phyloP scores from a whole-genome alignment of 805 yeast species.

The Teunomyces kruisii region DNA sequence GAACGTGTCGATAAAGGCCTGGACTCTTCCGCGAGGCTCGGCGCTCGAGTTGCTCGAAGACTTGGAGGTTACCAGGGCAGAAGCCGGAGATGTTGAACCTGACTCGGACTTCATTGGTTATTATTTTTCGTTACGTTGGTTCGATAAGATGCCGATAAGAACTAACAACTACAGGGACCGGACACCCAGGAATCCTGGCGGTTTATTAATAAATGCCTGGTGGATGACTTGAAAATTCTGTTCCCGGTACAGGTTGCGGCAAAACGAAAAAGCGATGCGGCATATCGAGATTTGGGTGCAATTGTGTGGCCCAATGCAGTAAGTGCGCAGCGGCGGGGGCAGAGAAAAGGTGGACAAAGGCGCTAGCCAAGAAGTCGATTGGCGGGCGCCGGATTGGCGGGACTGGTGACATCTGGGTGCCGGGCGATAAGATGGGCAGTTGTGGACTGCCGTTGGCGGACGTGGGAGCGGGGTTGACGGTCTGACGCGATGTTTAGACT shows the following conservation, averaged over 20 bases:
- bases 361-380: not conserved
- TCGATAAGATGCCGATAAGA: too few species aligned
- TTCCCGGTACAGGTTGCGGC: constrained; percentile 4
- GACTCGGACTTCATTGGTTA: not conserved
- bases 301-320: not conserved
- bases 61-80: too few species aligned
- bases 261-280: not conserved
- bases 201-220: too few species aligned
- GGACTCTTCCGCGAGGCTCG: constrained; percentile 17
- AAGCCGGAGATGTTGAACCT: not conserved
- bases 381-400: too few species aligned
- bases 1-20: constrained; percentile 27
- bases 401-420: too few species aligned
- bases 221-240: not conserved
- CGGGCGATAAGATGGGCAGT: too few species aligned
- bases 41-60: not conserved
- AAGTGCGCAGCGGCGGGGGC: not conserved
- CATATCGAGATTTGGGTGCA: not conserved
- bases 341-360: not conserved
- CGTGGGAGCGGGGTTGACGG: too few species aligned
- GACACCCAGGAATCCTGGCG: too few species aligned
- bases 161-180: too few species aligned
- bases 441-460: too few species aligned
- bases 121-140: too few species aligned
- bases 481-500: too few species aligned